phyloP scores from a whole-genome alignment of 2,329 filamentous ascomycete species.

The Pseudonectria foliicola region DNA sequence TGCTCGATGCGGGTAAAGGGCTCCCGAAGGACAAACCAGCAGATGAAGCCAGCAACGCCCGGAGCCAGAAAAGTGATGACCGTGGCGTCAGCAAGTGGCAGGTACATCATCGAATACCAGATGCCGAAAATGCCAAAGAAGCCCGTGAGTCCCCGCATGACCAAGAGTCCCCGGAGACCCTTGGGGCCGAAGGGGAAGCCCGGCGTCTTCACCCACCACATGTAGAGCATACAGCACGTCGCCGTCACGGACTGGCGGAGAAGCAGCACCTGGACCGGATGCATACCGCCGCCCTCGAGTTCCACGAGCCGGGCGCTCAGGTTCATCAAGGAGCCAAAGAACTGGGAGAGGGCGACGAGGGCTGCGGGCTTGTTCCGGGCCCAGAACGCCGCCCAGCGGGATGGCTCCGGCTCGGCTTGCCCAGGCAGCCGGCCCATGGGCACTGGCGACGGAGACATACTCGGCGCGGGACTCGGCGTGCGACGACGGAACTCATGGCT shows the following conservation, averaged over 20 bases:
- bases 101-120: conserved; percentile 61
- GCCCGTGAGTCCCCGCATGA: conserved; percentile 63
- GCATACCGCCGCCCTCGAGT: conserved; percentile 61
- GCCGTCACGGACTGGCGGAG: conserved; percentile 70
- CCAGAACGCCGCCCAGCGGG: conserved; percentile 42
- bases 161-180: conserved; percentile 60
- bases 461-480: conserved; percentile 17
- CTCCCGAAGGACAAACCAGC: conserved; percentile 66
- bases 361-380: conserved; percentile 62
- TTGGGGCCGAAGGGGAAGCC: conserved; percentile 63
- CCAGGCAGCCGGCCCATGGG: conserved; percentile 10
- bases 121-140: conserved; percentile 73
- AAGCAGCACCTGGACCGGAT: conserved; percentile 81
- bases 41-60: conserved; percentile 70
- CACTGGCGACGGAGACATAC: conserved; percentile 14
- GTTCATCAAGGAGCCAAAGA: conserved; percentile 84
- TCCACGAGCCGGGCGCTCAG: conserved; percentile 71
- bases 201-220: conserved; percentile 62
- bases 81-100: conserved; percentile 79
- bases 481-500: conserved; percentile 15
- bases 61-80: conserved; percentile 85
- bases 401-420: conserved; percentile 8
- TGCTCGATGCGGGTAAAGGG: conserved; percentile 73
- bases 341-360: conserved; percentile 65
- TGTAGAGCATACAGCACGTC: conserved; percentile 60